Base-by-base conservation (phyloP, 805 yeast genomes). In the Wickerhamomyces bovis region DNA sequence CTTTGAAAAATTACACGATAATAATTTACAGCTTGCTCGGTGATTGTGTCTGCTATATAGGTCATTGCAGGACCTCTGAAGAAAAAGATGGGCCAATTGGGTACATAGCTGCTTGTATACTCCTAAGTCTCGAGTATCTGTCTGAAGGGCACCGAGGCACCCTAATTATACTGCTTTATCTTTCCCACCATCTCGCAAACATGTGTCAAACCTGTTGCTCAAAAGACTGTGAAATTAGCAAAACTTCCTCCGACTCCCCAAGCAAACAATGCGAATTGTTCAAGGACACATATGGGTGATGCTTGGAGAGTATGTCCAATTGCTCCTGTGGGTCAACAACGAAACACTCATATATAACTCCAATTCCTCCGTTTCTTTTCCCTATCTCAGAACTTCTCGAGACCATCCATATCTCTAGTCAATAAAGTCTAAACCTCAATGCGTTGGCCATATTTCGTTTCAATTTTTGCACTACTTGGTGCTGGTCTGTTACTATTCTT, bases 401-500 rank as follows among this genome's bases (percentile, higher is more conserved):
- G 7, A 13, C 31, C 31, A 28, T 12, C 3, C n/a, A 13, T 28
- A 28, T 28, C 11, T 28, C 31, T 28, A 7, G 31, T 28, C 31
- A 28, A 13, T 28, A 33, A 33, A 33, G 19, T n/a, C 22, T 13
- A 18, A 18, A 3, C 11, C 12, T 9, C 25, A 20, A 63, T 58
- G 65, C 68, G 58, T 52, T 63, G 55, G 56, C 60, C 55, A 39
- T 59, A 50, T 28, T 36, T 36, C 39, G 45, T 62, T 39, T 68
- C 65, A 40, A 60, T 65, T 41, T 56, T 63, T 48, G 71, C 65
- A 49, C 64, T 62, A 58, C 63, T 60, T 62, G 78, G 77, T 50
- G 75, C 85, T 10, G 64, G 72, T 25, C 60, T 82, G 45, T 66
- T 80, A 35, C 68, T 81, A 47, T 72, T 88, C 53, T 79, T 89